These are phyloP conservation scores for Sistotremastrum niveocremeum DNA, from an alignment of 768 basidiomycete genomes.

Conservation along the genomic window DNA sequence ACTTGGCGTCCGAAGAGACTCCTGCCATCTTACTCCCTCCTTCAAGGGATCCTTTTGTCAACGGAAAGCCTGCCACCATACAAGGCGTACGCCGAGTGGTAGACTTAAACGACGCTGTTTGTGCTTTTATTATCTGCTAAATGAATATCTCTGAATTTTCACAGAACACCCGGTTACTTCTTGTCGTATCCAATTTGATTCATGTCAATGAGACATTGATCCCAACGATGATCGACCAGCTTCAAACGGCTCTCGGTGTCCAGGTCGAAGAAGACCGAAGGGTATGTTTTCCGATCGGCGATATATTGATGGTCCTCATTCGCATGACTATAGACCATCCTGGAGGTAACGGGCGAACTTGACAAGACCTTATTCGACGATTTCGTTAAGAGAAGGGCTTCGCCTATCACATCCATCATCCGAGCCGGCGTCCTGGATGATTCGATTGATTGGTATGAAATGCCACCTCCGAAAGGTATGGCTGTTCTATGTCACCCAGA, in stretches of 20 bases:
- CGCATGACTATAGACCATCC: slow-evolving; percentile 39
- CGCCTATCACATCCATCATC: slow-evolving; percentile 50
- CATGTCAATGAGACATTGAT: slow-evolving; percentile 58
- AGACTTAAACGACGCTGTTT: slow-evolving; percentile 20
- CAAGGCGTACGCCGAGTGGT: too few species aligned
- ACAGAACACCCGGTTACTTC: slow-evolving; percentile 74
- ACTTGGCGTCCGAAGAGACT: slow-evolving; percentile 61
- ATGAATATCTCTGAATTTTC: not conserved
- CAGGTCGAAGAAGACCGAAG: slow-evolving; percentile 60
- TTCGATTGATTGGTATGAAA: slow-evolving; percentile 89
- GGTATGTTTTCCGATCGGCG: slow-evolving; percentile 23
- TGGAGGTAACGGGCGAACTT: slow-evolving; percentile 66
- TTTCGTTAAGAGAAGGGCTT: slow-evolving; percentile 73
- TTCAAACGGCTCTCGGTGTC: slow-evolving; percentile 64
- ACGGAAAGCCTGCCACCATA: too few species aligned
- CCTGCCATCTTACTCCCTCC: slow-evolving; percentile 18
- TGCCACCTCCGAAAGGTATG: slow-evolving; percentile 81
- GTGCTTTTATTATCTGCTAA: not conserved
- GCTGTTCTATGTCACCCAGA: not conserved
- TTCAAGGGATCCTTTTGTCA: too few species aligned
- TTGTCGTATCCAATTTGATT: slow-evolving; percentile 82
- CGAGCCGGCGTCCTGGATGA: slow-evolving; percentile 67
- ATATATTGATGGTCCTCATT: slow-evolving; percentile 1
- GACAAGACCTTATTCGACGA: slow-evolving; percentile 85
- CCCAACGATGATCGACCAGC: slow-evolving; percentile 66